Percentiles rank a stretch among this genome's conserved stretches.
Conservation (phyloP, 257 asterid genomes). For the Cynanchum wilfordii region DNA sequence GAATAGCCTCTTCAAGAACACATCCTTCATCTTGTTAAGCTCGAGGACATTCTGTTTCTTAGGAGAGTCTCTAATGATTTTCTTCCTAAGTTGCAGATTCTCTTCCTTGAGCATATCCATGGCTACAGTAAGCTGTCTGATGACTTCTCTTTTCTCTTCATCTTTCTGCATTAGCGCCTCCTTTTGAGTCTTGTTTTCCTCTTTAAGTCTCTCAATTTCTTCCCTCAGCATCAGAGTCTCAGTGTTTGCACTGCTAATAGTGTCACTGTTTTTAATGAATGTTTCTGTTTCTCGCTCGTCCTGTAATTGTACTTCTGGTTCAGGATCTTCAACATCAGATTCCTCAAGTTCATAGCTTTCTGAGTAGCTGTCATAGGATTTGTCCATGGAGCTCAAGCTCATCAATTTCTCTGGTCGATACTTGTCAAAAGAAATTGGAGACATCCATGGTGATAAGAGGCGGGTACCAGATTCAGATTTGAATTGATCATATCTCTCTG, state of each 20-base stretch:
- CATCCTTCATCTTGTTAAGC: slow-evolving; percentile 33
- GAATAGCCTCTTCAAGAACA: slow-evolving; percentile 59
- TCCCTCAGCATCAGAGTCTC: slow-evolving; percentile 35
- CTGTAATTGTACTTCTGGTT: slow-evolving; percentile 27
- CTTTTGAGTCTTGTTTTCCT: slow-evolving; percentile 47
- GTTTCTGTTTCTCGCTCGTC: slow-evolving; percentile 11
- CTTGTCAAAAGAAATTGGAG: slow-evolving; percentile 43
- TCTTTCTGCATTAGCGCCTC: slow-evolving; percentile 57
- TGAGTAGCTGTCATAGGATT: slow-evolving; percentile 70
- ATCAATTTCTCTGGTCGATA: slow-evolving; percentile 38
- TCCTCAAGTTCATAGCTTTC: slow-evolving; percentile 57
- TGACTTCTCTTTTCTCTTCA: slow-evolving; percentile 85
- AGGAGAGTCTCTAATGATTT: slow-evolving; percentile 23
- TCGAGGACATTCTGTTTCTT: slow-evolving; percentile 36
- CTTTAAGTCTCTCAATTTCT: slow-evolving; percentile 50
- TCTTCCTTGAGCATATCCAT: slow-evolving; percentile 69
- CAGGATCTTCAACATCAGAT: slow-evolving; percentile 87
- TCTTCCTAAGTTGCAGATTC: slow-evolving; percentile 45
- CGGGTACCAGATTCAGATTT: slow-evolving; percentile 58
- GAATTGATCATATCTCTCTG: slow-evolving; percentile 60
- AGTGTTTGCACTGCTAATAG: slow-evolving; percentile 13
- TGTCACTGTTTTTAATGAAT: slow-evolving; percentile 22
- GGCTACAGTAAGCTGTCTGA: slow-evolving; percentile 67
- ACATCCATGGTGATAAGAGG: slow-evolving; percentile 39
- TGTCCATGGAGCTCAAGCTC: slow-evolving; percentile 35